Percentiles rank a stretch among this genome's conserved stretches.
Conservation (phyloP, 2,329 filamentous ascomycete species). For the Lecanicillium sp. region DNA sequence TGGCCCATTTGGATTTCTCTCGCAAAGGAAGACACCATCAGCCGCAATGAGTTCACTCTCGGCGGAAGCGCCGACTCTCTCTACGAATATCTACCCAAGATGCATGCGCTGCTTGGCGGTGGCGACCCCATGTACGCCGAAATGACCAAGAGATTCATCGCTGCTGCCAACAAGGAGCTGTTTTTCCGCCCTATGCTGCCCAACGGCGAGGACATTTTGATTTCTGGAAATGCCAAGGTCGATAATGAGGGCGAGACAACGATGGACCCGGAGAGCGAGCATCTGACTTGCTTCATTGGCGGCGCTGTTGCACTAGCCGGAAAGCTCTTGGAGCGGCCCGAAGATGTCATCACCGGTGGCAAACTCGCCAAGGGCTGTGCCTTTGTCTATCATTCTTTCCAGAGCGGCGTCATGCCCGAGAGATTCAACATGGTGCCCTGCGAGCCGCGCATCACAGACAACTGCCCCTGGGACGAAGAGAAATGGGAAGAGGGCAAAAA, state of each 20-base stretch:
- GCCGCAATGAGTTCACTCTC: slow-evolving; percentile 26
- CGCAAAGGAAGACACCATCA: slow-evolving; percentile 40
- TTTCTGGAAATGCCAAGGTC: slow-evolving; percentile 38
- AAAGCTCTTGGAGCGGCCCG: slow-evolving; percentile 34
- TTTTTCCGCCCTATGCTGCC: slow-evolving; percentile 58
- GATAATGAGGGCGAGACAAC: slow-evolving; percentile 17
- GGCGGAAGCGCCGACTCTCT: slow-evolving; percentile 37
- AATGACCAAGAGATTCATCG: slow-evolving; percentile 48
- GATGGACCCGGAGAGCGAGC: slow-evolving; percentile 32
- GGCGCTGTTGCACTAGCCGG: slow-evolving; percentile 45
- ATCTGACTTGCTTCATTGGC: slow-evolving; percentile 46
- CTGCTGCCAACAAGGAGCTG: slow-evolving; percentile 48
- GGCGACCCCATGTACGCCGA: slow-evolving; percentile 43
- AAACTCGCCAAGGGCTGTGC: slow-evolving; percentile 46
- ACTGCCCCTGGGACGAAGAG: slow-evolving; percentile 27
- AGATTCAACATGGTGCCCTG: slow-evolving; percentile 39
- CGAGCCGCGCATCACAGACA: slow-evolving; percentile 22
- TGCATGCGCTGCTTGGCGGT: slow-evolving; percentile 51
- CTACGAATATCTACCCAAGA: slow-evolving; percentile 37
- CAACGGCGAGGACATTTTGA: slow-evolving; percentile 45
- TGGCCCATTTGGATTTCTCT: slow-evolving; percentile 63
- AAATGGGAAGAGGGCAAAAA: slow-evolving; percentile 19
- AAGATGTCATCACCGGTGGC: slow-evolving; percentile 37
- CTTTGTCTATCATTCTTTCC: slow-evolving; percentile 43
- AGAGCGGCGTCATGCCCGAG: slow-evolving; percentile 49